phyloP scores from a whole-genome alignment of 495 filamentous ascomycete species.

The Aspergillus nanangensis region DNA sequence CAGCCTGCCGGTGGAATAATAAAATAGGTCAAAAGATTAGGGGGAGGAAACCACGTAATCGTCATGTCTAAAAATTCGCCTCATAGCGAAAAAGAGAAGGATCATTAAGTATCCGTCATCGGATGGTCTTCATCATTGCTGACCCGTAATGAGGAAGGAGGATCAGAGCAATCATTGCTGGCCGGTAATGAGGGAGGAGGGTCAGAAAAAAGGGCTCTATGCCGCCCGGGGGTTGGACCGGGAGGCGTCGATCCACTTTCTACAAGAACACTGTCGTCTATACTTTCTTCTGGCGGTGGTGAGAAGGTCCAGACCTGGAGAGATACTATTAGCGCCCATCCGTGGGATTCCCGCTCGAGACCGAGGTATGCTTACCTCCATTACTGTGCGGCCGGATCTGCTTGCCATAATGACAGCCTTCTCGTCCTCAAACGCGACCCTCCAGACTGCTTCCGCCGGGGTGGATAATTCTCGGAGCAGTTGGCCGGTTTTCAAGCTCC shows the following conservation, averaged over 20 bases:
- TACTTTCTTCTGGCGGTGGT: conserved; percentile 62
- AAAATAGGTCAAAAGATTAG: conserved; percentile 11
- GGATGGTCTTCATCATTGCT: conserved; percentile 30
- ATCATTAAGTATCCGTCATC: conserved; percentile 37
- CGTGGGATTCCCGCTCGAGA: too few species aligned
- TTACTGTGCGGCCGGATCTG: conserved; percentile 76
- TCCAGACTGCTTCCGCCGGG: conserved; percentile 92
- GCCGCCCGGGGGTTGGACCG: conserved; percentile 17
- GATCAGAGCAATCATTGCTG: conserved; percentile 29
- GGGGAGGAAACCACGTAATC: conserved; percentile 20
- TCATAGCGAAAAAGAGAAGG: conserved; percentile 2
- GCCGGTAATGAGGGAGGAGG: conserved; percentile 27
- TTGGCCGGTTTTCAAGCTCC: conserved; percentile 87
- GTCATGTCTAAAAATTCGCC: conserved; percentile 11
- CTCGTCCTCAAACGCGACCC: conserved; percentile 96
- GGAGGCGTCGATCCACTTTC: conserved; percentile 30
- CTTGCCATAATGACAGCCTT: conserved; percentile 95
- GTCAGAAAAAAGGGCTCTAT: conserved; percentile 27
- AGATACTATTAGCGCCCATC: too few species aligned
- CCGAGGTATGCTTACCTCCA: conserved; percentile 66
- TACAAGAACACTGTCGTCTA: conserved; percentile 21
- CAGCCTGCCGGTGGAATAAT: too few species aligned
- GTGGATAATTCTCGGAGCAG: conserved; percentile 86
- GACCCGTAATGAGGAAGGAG: conserved; percentile 24
- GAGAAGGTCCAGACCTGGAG: conserved; percentile 88